A percentile compares a stretch with the other conserved stretches of the same genome.
Conservation (phyloP, 2,329 filamentous ascomycete species). For the Neurospora sp. region DNA sequence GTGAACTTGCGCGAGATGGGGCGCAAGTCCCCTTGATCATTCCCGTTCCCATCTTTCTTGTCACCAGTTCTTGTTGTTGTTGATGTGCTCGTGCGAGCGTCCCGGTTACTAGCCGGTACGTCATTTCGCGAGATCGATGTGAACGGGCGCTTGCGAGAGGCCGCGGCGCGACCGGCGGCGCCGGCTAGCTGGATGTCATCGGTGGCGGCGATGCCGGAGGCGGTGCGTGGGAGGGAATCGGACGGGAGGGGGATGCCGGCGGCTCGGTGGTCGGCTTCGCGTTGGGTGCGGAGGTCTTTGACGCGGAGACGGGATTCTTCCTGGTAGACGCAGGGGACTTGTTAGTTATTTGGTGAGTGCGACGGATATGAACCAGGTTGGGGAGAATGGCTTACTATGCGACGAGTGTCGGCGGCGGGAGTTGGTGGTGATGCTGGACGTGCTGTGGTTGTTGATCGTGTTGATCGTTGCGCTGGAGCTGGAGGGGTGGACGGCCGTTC, state of each 20-base stretch:
- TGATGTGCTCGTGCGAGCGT: slow-evolving; percentile 43
- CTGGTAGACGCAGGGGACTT: slow-evolving; percentile 29
- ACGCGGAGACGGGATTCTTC: slow-evolving; percentile 82
- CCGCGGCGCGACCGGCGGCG: slow-evolving; percentile 37
- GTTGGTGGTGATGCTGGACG: slow-evolving; percentile 37
- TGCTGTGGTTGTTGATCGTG: slow-evolving; percentile 16
- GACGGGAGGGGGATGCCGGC: slow-evolving; percentile 24
- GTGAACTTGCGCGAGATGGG: slow-evolving; percentile 74
- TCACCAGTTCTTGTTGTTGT: slow-evolving; percentile 24
- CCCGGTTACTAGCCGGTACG: slow-evolving; percentile 53
- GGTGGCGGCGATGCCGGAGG: slow-evolving; percentile 64
- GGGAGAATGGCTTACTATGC: slow-evolving; percentile 36
- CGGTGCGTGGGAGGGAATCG: slow-evolving; percentile 33
- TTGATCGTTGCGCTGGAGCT: slow-evolving; percentile 15
- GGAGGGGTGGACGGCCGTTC: slow-evolving; percentile 39
- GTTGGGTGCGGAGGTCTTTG: slow-evolving; percentile 72
- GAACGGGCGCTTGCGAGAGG: slow-evolving; percentile 62
- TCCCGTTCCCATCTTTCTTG: slow-evolving; percentile 11
- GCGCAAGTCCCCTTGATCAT: slow-evolving; percentile 39
- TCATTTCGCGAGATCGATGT: slow-evolving; percentile 48
- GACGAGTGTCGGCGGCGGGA: slow-evolving; percentile 39
- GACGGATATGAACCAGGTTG: neutral
- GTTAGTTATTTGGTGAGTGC: neutral
- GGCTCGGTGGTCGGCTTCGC: slow-evolving; percentile 51
- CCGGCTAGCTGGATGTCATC: slow-evolving; percentile 48